Conservation (phyloP, 305 asterid species). For the Rubia occidens region DNA sequence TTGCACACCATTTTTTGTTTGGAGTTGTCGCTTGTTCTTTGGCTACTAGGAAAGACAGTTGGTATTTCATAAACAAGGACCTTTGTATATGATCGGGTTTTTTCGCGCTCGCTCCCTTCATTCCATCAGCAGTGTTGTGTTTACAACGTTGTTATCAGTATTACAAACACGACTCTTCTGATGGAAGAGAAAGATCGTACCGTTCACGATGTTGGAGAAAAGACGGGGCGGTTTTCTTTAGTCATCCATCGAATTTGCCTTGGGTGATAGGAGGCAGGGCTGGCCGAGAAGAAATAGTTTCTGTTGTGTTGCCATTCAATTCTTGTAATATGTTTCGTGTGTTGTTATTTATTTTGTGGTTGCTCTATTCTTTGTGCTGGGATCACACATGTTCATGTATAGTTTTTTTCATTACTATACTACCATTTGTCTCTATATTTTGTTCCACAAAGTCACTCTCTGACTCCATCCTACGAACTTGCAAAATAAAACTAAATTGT, state of each 20-base stretch:
- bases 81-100: too few species aligned
- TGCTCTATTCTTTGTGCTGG: background rate
- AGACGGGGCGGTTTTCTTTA: background rate
- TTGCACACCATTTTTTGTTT: slow-evolving; percentile 68
- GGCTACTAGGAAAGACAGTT: slow-evolving; percentile 76
- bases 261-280: slow-evolving; percentile 8
- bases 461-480: too few species aligned
- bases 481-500: too few species aligned
- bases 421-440: too few species aligned
- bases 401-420: background rate
- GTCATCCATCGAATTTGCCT: background rate
- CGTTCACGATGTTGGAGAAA: background rate
- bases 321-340: slow-evolving; percentile 1
- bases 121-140: background rate
- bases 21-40: slow-evolving; percentile 62
- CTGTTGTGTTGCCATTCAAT: background rate
- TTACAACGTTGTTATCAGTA: too few species aligned
- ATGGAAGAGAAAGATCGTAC: background rate
- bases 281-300: background rate
- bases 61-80: slow-evolving; percentile 40
- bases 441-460: too few species aligned
- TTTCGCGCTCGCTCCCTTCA: background rate
- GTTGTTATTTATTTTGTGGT: background rate
- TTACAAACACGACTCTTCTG: background rate
- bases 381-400: background rate